Base-by-base conservation (phyloP, 169 alveolate genomes). In the Eimeria necatrix region DNA sequence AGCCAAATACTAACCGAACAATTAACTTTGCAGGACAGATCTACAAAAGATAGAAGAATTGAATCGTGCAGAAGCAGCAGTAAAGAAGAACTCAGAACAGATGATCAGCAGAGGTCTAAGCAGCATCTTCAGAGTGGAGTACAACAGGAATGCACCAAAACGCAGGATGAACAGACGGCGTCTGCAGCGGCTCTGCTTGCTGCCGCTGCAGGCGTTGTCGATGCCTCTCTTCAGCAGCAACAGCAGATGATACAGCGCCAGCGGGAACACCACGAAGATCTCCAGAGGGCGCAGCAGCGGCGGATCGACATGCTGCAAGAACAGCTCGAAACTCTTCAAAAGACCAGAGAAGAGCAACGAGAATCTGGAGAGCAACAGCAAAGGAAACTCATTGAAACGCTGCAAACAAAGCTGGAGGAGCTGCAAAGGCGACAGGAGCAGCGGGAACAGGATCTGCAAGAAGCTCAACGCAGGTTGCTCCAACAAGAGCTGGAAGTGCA, bases 171-270 rank as follows among this genome's bases (percentile, higher is more conserved):
- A 78, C 92, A 85, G 49, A n/a, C 92, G 48, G 92, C 80, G 16
- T 85, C 92, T 41, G 80, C 92, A 41, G 92, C 92, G 16, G 92
- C 81, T n/a, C 51, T 85, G 80, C 22, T 60, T 32, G 92, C 92
- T 85, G 92, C 92, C 20, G 92, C 92, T 32, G 92, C 92, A 24
- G 92, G 92, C 16, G 92, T 85, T 46, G 92, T 85, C 6, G 92
- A 85, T 46, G 92, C 92, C 12, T 85, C 92, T 59, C 92, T 85
- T 16, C 92, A 85, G 80, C 92, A 85, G 61, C 92, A 60, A 7
- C 92, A 85, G 80, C 92, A 59, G 49, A 85, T 85, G 92, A 85
- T 85, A 59, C 92, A 85, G 46, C 92, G 92, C 24, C 92, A 85
- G 92, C 92, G 60, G 92, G 92, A 56, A 41, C 92, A 85, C 32